Conservation (phyloP, 1,284 basidiomycete genomes). For the Taiwanofungus camphoratus region DNA sequence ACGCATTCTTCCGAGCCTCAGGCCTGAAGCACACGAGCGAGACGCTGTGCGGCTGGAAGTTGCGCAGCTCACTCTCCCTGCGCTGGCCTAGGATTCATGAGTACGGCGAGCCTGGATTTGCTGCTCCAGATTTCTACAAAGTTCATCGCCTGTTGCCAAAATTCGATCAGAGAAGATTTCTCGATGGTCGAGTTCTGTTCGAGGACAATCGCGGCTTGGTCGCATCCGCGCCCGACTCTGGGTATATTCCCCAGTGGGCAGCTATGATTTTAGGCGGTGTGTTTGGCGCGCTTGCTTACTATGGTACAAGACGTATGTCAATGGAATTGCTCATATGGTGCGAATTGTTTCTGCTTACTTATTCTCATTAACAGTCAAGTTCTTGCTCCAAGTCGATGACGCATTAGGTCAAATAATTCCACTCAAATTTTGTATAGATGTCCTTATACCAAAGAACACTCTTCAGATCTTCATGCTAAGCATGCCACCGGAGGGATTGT, state of each 20-base stretch:
- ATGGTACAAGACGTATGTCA: slow-evolving; percentile 75
- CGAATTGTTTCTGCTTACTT: neutral
- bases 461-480: slow-evolving; percentile 75
- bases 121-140: slow-evolving; percentile 93
- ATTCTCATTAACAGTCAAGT: slow-evolving; percentile 46
- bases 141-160: slow-evolving; percentile 65
- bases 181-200: slow-evolving; percentile 83
- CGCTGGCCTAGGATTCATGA: slow-evolving; percentile 78
- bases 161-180: slow-evolving; percentile 32
- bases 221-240: slow-evolving; percentile 80
- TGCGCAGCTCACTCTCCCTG: slow-evolving; percentile 75
- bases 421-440: neutral
- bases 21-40: slow-evolving; percentile 86
- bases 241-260: too few species aligned
- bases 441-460: neutral
- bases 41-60: slow-evolving; percentile 93
- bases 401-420: slow-evolving; percentile 44
- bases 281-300: slow-evolving; percentile 76
- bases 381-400: slow-evolving; percentile 65
- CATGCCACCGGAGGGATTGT: slow-evolving; percentile 89
- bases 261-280: slow-evolving; percentile 76
- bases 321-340: too few species aligned
- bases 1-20: too few species aligned
- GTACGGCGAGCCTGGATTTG: slow-evolving; percentile 80
- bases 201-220: slow-evolving; percentile 89